Base-by-base conservation (phyloP, 768 basidiomycete genomes). In the Pleurotus salmoneostramineus region DNA sequence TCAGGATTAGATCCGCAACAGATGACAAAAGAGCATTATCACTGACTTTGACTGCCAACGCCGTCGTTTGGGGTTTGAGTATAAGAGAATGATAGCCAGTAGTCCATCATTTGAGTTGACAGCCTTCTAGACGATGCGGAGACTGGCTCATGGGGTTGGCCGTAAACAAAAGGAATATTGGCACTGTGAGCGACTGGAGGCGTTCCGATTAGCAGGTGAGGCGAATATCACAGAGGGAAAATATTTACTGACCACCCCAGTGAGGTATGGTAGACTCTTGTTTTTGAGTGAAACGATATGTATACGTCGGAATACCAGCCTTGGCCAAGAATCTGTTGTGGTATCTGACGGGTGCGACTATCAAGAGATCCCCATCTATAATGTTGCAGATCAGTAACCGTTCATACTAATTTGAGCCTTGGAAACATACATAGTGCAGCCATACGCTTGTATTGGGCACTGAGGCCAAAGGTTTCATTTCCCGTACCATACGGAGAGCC, bases 401-500 rank as follows among this genome's bases (percentile, higher is more conserved):
- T 27, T 27, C 21, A 27, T 27, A 27, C 21, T 27, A 27, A 27
- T 27, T 27, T 27, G 21, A 27, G 21, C 21, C 21, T 27, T 27
- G 21, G 21, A 27, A 27, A 27, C 21, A 7, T 15, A 63, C 64
- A 56, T 6, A 72, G 59, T 6, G 68, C 61, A 0, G 70, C 59
- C n/a, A 60, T 66, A 4, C 72, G 66, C 58, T 74, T 72, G 62
- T 65, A 74, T 34, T 66, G 64, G n/a, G 58, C 40, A 5, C 64
- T 60, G 8, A 75, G 60, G 0, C 78, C 78, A 58, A 79, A 80
- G 0, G 77, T 75, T 14, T 77, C 62, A 57, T 73, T 71, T 5
- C 79, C 78, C 3, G 79, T 81, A 11, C 68, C 69, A 60, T 72
- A 82, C 0, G 80, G 80, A 0, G 76, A 75, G 3, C 80, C 80